phyloP scores from a whole-genome alignment of 768 basidiomycete genomes.

The Boletales sp. region DNA sequence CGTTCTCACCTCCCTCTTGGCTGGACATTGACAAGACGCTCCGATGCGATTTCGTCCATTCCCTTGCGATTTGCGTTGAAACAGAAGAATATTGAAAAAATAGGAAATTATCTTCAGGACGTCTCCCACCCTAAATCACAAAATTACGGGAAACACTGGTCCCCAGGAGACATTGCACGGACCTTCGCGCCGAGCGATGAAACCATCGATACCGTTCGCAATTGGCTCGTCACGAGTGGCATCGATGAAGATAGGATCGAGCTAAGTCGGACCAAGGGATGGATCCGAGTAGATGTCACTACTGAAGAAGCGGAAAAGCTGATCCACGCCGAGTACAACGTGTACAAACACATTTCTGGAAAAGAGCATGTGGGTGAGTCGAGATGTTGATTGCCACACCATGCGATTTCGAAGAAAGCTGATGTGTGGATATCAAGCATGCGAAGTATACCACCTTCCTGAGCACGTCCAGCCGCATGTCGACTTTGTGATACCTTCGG shows the following conservation, averaged over 20 bases:
- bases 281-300: conserved; percentile 25
- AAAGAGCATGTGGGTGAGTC: conserved; percentile 21
- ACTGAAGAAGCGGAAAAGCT: conserved; percentile 31
- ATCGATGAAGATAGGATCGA: conserved; percentile 18
- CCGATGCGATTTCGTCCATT: conserved; percentile 26
- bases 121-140: conserved; percentile 33
- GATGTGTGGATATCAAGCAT: conserved; percentile 16
- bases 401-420: too few relatives aligned
- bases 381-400: background rate
- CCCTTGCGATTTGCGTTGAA: conserved; percentile 30
- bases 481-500: conserved; percentile 33
- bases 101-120: conserved; percentile 23
- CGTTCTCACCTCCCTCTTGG: conserved; percentile 32
- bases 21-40: conserved; percentile 38
- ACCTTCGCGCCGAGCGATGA: conserved; percentile 26
- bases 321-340: conserved; percentile 30
- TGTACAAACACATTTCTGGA: conserved; percentile 25
- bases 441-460: conserved; percentile 32
- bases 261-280: conserved; percentile 17
- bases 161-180: conserved; percentile 20
- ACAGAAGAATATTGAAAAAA: conserved; percentile 27
- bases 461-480: conserved; percentile 28
- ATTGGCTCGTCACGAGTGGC: conserved; percentile 28
- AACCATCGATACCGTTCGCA: conserved; percentile 18
- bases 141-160: conserved; percentile 31